These are phyloP conservation scores for Polychaeton citri DNA, from an alignment of 2,329 filamentous ascomycete species.

Conservation along the genomic window DNA sequence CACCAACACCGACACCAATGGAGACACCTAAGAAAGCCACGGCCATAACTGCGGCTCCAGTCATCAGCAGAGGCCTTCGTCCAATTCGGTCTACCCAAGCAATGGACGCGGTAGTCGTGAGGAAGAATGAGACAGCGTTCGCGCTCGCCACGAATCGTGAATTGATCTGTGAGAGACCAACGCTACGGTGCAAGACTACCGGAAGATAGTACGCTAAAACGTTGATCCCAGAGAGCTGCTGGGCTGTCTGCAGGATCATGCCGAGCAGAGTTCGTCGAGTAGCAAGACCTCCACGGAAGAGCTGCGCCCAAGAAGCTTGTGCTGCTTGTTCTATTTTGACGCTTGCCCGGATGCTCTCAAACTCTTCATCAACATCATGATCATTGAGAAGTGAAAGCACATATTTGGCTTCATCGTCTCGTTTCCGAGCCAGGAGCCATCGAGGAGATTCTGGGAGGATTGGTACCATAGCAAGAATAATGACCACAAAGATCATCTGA, in stretches of 20 bases:
- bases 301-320: slow-evolving; percentile 10
- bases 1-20: slow-evolving; percentile 15
- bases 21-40: slow-evolving; percentile 21
- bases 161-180: slow-evolving; percentile 27
- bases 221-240: slow-evolving; percentile 44
- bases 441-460: slow-evolving; percentile 11
- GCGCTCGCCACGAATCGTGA: slow-evolving; percentile 26
- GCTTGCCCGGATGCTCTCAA: slow-evolving; percentile 7
- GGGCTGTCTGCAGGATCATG: slow-evolving; percentile 20
- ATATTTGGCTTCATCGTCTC: slow-evolving; percentile 7
- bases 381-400: slow-evolving; percentile 9
- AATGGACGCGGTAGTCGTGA: slow-evolving; percentile 46
- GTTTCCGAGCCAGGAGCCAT: slow-evolving; percentile 12
- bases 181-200: slow-evolving; percentile 33
- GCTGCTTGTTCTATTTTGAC: slow-evolving; percentile 11
- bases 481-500: slow-evolving; percentile 12
- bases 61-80: slow-evolving; percentile 26
- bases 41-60: slow-evolving; percentile 31
- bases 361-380: slow-evolving; percentile 9
- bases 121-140: slow-evolving; percentile 41
- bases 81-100: slow-evolving; percentile 51
- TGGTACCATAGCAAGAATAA: slow-evolving; percentile 10
- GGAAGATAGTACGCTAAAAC: slow-evolving; percentile 30
- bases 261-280: slow-evolving; percentile 10
- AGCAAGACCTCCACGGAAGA: slow-evolving; percentile 10